Conservation (phyloP, 176 grass and related monocot species). For the Paspalum notatum region DNA sequence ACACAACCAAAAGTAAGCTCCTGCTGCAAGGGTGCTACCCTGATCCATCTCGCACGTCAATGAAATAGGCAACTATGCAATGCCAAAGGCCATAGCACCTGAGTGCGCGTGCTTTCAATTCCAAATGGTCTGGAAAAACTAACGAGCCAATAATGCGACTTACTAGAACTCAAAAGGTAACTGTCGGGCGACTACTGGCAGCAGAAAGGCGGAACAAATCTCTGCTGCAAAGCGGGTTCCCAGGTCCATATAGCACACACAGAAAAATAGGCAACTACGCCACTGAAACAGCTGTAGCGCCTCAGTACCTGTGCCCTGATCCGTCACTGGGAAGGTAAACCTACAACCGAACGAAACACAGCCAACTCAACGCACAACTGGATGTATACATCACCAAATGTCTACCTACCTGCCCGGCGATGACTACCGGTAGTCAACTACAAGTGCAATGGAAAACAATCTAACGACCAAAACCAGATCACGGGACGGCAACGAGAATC, state of each 20-base stretch:
- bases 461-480: background rate
- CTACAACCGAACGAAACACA: background rate
- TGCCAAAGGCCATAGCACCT: constrained; percentile 2
- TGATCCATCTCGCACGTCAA: constrained; percentile 3
- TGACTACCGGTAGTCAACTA: background rate
- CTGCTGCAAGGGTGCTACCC: constrained; percentile 31
- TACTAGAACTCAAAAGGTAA: background rate
- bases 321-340: background rate
- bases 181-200: constrained; percentile 46
- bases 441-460: background rate
- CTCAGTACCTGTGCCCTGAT: background rate
- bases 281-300: background rate
- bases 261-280: constrained; percentile 4
- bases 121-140: background rate
- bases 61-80: constrained; percentile 36
- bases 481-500: no score
- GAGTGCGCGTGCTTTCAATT: constrained; percentile 11
- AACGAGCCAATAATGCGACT: background rate
- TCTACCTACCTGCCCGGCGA: no score
- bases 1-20: background rate
- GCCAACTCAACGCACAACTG: background rate
- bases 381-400: background rate
- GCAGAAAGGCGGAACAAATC: constrained; percentile 8
- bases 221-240: constrained; percentile 50
- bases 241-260: constrained; percentile 38